Evolutionary conservation across 2,329 filamentous ascomycete genomes (phyloP), one percentile per base, ranked within the genome.

Genomic region (Chrysoporthe deuterocubensis): DNA sequence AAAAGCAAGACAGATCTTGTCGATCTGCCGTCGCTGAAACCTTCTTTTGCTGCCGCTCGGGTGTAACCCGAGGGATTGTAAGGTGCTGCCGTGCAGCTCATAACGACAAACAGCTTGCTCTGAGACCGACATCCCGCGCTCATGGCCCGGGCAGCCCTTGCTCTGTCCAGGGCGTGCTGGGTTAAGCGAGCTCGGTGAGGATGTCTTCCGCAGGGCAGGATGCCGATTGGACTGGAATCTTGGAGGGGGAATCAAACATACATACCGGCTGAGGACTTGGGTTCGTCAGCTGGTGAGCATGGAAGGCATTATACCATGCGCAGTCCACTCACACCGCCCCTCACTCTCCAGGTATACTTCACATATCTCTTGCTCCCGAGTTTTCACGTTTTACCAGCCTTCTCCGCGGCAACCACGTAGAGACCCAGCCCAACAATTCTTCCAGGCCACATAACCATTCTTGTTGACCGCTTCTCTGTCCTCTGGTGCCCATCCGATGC

Each of bases 401-500:
- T 67, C 3, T 2, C 8, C 14, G 56, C 57, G 60, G 60, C 65
- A 3, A 32, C 60, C 26, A 52, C 18, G 9, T 59, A 46, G 52
- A 59, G 60, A 3, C 63, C 60, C 8, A 26, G 57, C 46, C 60
- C 59, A 50, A 3, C 52, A 60, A 50, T 64, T 64, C 65, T 64
- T 60, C 65, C 65, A 67, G 50, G 60, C 65, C 8, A 67, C 52
- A 7, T 67, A 60, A 1, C 32, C 11, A 21, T 63, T 60, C n/a
- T 32, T 26, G 26, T 67, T 60, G 14, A 52, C 43, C n/a, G 50
- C 50, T 26, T 26, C 65, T 4, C 65, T 48, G 4, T 43, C 32
- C 54, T 58, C 65, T 2, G 60, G 65, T 4, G 32, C 48, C 65
- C 65, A 67, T 0, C 65, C 60, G 42, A 67, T 67, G 21, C 65